These are phyloP conservation scores for Phyllosticta citribraziliensis DNA, from an alignment of 2,329 filamentous ascomycete species.

Conservation along the genomic window DNA sequence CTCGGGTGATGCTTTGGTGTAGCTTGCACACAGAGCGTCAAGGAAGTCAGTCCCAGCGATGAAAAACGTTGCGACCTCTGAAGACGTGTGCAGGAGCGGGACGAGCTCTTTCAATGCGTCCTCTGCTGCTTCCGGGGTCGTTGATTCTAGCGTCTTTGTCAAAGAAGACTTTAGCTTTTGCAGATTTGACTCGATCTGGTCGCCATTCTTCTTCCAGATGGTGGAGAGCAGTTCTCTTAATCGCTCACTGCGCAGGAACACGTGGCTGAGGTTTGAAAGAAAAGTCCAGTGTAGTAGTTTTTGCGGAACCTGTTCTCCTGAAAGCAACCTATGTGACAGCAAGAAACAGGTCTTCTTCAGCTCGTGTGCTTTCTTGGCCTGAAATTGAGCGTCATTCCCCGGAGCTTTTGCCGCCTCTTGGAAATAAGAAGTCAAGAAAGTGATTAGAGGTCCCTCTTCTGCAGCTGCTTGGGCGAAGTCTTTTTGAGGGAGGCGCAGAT, in stretches of 20 bases:
- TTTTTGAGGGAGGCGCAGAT: constrained; percentile 49
- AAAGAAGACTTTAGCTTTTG: constrained; percentile 52
- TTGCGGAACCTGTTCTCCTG: constrained; percentile 35
- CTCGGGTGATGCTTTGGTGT: constrained; percentile 50
- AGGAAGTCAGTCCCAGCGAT: constrained; percentile 81
- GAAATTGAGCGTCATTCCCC: constrained; percentile 13
- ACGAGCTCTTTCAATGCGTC: constrained; percentile 49
- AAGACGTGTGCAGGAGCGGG: constrained; percentile 52
- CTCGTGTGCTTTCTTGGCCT: constrained; percentile 29
- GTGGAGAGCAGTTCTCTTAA: constrained; percentile 38
- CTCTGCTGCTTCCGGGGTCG: constrained; percentile 48
- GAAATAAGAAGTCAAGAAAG: constrained; percentile 61
- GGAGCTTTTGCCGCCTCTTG: constrained; percentile 37
- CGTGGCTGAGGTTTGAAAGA: constrained; percentile 56
- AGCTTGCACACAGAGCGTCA: constrained; percentile 61
- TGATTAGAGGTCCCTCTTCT: constrained; percentile 48
- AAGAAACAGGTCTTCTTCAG: constrained; percentile 58
- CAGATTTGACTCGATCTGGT: constrained; percentile 45
- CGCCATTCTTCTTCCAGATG: constrained; percentile 45
- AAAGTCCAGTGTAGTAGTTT: constrained; percentile 55
- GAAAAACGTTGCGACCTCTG: constrained; percentile 50
- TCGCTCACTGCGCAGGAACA: constrained; percentile 55
- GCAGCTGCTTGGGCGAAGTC: constrained; percentile 44
- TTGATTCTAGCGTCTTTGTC: constrained; percentile 53
- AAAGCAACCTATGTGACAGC: constrained; percentile 50